A percentile compares a stretch with the other conserved stretches of the same genome.
phyloP scores from a whole-genome alignment of 2,329 filamentous ascomycete species.

The Arthrobotrys pseudoclavata region DNA sequence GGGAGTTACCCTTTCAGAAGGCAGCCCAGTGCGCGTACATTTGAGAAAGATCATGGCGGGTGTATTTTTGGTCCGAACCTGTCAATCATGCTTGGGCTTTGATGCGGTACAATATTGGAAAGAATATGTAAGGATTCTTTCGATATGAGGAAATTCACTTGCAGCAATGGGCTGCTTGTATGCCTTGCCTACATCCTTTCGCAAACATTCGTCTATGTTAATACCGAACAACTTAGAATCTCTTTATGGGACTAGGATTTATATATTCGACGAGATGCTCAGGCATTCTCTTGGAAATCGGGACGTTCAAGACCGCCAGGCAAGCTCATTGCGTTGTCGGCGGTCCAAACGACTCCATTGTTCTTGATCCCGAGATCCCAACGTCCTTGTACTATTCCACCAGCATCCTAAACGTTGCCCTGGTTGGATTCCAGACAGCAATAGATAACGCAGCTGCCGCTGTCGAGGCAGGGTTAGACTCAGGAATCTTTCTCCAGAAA shows the following conservation, averaged over 20 bases:
- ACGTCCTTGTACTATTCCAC: slow-evolving; percentile 24
- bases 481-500: neutral
- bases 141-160: neutral
- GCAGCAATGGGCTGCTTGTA: neutral
- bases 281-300: slow-evolving; percentile 18
- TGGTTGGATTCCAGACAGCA: neutral
- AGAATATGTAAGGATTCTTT: neutral
- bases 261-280: slow-evolving; percentile 17
- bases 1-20: neutral
- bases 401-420: neutral
- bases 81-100: neutral
- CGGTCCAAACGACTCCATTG: slow-evolving; percentile 6
- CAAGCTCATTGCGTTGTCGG: slow-evolving; percentile 23
- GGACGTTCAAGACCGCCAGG: slow-evolving; percentile 17
- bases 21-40: neutral
- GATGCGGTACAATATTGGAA: neutral
- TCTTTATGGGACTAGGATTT: slow-evolving; percentile 30
- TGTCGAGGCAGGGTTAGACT: neutral
- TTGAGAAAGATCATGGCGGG: slow-evolving; percentile 1
- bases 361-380: neutral
- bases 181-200: neutral
- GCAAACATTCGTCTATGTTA: neutral
- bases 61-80: neutral
- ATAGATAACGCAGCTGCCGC: neutral
- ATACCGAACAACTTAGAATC: slow-evolving; percentile 6